Conservation (phyloP, 1,139 yeast genomes). For the Scheffersomyces lignicola region DNA sequence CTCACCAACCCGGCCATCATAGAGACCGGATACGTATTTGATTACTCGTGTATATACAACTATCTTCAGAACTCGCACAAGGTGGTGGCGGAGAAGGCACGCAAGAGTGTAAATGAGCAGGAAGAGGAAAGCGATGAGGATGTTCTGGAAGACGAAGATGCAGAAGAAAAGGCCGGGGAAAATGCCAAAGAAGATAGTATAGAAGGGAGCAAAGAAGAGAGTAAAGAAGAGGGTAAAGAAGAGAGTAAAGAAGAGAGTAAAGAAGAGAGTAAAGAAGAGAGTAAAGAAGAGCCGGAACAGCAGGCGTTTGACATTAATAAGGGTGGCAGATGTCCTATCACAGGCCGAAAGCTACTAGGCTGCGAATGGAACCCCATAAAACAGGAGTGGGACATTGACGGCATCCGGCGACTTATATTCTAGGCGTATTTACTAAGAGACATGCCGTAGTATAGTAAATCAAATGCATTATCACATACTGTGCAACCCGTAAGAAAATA, state of each 20-base stretch:
- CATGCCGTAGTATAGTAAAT: no score
- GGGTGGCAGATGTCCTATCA: constrained; percentile 85
- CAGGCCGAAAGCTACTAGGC: constrained; percentile 70
- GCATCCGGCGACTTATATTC: constrained; percentile 69
- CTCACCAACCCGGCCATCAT: constrained; percentile 81
- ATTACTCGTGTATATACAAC: constrained; percentile 81
- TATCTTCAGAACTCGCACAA: constrained; percentile 54
- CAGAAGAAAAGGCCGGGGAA: constrained; percentile 14
- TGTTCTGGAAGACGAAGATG: constrained; percentile 19
- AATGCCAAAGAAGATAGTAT: constrained; percentile 7
- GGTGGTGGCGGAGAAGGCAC: constrained; percentile 24
- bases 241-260: constrained; percentile 3
- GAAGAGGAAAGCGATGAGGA: constrained; percentile 17
- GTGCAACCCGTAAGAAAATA: no score
- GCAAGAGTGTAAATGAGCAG: constrained; percentile 10
- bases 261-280: constrained; percentile 2
- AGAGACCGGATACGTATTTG: constrained; percentile 89
- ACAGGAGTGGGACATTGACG: constrained; percentile 71
- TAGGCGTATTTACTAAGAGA: constrained; percentile 18
- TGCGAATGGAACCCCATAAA: constrained; percentile 62
- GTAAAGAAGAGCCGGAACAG: constrained; percentile 20
- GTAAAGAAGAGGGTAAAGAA: constrained; percentile 9
- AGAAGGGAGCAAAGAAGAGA: constrained; percentile 1
- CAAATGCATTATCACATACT: no score
- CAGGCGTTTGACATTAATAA: constrained; percentile 28